phyloP scores from a whole-genome alignment of 768 basidiomycete genomes.

The Chiua virens region DNA sequence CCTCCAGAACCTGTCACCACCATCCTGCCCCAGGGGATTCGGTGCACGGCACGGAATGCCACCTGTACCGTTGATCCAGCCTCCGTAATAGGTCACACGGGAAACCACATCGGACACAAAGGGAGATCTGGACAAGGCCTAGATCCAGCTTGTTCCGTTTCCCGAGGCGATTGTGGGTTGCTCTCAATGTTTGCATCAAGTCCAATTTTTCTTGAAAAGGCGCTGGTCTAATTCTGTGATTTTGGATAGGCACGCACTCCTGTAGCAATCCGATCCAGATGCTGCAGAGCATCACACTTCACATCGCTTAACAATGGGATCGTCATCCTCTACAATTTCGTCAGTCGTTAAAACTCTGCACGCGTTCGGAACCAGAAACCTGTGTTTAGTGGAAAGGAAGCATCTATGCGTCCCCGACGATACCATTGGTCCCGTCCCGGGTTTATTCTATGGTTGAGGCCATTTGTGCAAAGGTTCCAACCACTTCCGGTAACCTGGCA shows the following conservation, averaged over 20 bases:
- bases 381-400: conserved; percentile 45
- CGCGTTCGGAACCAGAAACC: not conserved
- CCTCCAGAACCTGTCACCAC: not conserved
- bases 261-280: not conserved
- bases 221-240: conserved; percentile 31
- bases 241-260: conserved; percentile 31
- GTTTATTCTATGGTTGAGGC: conserved; percentile 50
- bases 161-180: conserved; percentile 25
- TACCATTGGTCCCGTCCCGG: conserved; percentile 40
- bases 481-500: not conserved
- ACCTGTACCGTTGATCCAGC: not conserved
- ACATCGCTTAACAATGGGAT: conserved; percentile 31
- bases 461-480: conserved; percentile 38
- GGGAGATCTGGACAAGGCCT: not conserved
- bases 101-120: not conserved
- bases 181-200: not conserved
- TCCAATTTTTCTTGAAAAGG: conserved; percentile 14
- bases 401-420: conserved; percentile 40
- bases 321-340: conserved; percentile 36
- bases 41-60: conserved; percentile 6
- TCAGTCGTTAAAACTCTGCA: conserved; percentile 13
- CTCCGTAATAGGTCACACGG: not conserved
- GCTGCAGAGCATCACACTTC: conserved; percentile 38
- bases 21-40: not conserved
- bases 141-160: conserved; percentile 11